Percentiles rank a stretch among this genome's conserved stretches.
phyloP scores from a whole-genome alignment of 805 yeast species.

The Pichia kluyveri region DNA sequence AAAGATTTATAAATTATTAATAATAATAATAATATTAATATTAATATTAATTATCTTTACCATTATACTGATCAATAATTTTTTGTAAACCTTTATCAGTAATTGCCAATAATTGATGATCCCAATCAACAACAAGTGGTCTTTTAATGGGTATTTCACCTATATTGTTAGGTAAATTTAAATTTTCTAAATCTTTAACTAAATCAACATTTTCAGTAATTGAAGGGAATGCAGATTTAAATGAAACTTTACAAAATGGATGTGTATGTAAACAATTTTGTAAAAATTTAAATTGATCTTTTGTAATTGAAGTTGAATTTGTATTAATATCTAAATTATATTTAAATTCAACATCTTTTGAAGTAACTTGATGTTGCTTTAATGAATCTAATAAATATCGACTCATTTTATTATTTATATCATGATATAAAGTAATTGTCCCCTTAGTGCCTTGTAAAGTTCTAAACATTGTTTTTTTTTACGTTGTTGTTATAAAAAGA shows the following conservation, averaged over 20 bases:
- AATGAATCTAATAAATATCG: conserved; percentile 8
- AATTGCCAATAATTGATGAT: conserved; percentile 43
- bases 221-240: conserved; percentile 23
- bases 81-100: conserved; percentile 34
- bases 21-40: too few relatives aligned
- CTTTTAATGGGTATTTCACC: conserved; percentile 14
- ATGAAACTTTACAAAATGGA: conserved; percentile 22
- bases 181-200: conserved; percentile 13
- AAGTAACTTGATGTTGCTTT: conserved; percentile 4
- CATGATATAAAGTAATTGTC: conserved; percentile 35
- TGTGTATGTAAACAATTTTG: conserved; percentile 18
- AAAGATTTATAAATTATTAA: too few relatives aligned
- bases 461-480: conserved; percentile 30
- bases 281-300: conserved; percentile 25
- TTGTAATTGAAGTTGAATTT: conserved; percentile 18
- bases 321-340: conserved; percentile 18
- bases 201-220: conserved; percentile 9
- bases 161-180: conserved; percentile 5
- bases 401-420: conserved; percentile 18
- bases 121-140: conserved; percentile 59
- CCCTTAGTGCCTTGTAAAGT: conserved; percentile 38
- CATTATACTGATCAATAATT: conserved; percentile 32
- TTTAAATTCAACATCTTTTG: conserved; percentile 9
- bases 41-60: background rate
- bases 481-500: too few relatives aligned